A percentile compares a stretch with the other conserved stretches of the same genome.
Conservation (phyloP, 306 rosid species). For the Biancaea sappan region DNA sequence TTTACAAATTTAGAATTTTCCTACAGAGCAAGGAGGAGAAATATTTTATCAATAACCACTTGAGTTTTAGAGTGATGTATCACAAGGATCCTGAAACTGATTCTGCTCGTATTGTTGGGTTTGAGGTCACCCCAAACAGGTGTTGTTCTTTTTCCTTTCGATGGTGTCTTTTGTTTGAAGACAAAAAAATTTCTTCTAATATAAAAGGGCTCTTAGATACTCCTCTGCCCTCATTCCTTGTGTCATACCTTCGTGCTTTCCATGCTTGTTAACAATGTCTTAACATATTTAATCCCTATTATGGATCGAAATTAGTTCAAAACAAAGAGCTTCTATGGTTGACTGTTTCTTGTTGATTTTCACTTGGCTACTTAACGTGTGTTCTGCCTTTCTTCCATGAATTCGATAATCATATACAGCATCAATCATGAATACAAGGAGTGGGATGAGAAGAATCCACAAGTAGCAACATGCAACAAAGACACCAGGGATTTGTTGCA, state of each 20-base stretch:
- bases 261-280: constrained; percentile 1
- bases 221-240: constrained; percentile 17
- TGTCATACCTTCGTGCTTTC: background rate
- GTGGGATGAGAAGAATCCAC: constrained; percentile 85
- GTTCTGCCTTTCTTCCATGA: constrained; percentile 15
- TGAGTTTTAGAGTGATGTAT: constrained; percentile 97
- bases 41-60: constrained; percentile 93
- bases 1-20: constrained; percentile 37
- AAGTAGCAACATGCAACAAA: constrained; percentile 84
- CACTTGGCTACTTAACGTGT: constrained; percentile 19
- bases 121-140: constrained; percentile 98
- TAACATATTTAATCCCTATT: background rate
- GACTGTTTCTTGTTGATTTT: constrained; percentile 25
- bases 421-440: constrained; percentile 89
- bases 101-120: constrained; percentile 93
- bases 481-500: constrained; percentile 85
- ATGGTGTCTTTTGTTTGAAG: constrained; percentile 10
- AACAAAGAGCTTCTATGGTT: constrained; percentile 13
- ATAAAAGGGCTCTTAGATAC: constrained; percentile 19
- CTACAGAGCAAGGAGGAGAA: constrained; percentile 93
- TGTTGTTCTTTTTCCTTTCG: constrained; percentile 29
- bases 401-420: constrained; percentile 49
- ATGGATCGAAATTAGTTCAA: constrained; percentile 10
- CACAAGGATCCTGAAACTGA: constrained; percentile 94
- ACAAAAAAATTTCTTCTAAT: too few relatives aligned